Conservation (phyloP, 208 protist genomes). For the Crithidia expoeki region DNA sequence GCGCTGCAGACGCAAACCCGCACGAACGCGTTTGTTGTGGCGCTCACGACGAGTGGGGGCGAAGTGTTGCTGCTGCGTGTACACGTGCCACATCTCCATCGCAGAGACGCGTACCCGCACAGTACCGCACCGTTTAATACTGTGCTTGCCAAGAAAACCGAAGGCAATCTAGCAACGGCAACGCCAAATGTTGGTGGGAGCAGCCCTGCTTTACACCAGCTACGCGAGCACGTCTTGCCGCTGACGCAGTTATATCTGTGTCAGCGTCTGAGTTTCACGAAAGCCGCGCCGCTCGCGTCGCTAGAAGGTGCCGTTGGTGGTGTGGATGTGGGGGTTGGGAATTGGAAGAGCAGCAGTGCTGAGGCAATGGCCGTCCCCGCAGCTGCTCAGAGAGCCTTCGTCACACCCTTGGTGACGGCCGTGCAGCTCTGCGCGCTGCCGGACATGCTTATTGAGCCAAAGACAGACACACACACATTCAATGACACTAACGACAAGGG, state of each 20-base stretch:
- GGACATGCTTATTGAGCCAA: neutral
- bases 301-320: neutral
- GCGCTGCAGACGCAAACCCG: neutral
- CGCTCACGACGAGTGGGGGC: slow-evolving; percentile 20
- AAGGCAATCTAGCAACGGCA: too few relatives aligned
- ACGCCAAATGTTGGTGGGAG: too few relatives aligned
- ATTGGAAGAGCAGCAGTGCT: too few relatives aligned
- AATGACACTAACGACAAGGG: neutral
- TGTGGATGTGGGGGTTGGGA: neutral
- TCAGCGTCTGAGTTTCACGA: slow-evolving; percentile 18
- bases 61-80: slow-evolving; percentile 30
- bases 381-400: neutral
- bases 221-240: neutral
- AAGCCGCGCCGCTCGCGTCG: neutral
- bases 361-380: neutral
- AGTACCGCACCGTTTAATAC: too few relatives aligned
- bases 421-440: slow-evolving; percentile 28
- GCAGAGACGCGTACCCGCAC: neutral
- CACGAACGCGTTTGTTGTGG: slow-evolving; percentile 15
- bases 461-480: neutral
- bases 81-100: slow-evolving; percentile 6
- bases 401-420: slow-evolving; percentile 8
- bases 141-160: too few relatives aligned
- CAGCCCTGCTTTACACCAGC: too few relatives aligned
- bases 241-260: slow-evolving; percentile 8